A percentile compares a stretch with the other conserved stretches of the same genome.
Conservation (phyloP, 1,284 basidiomycete genomes). For the Trichosporon sp. region DNA sequence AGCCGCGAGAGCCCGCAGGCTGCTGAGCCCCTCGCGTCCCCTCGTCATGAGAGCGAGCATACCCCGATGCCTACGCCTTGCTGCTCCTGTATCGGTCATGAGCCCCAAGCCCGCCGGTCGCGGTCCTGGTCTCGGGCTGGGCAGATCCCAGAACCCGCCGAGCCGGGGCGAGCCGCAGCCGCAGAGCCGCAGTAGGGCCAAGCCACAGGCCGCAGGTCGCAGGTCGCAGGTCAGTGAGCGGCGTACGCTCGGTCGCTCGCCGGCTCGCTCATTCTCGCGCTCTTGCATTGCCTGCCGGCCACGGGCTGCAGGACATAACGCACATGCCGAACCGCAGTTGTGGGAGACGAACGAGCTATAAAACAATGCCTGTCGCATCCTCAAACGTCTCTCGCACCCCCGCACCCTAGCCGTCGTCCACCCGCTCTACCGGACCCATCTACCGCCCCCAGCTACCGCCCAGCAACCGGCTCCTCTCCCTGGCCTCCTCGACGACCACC, state of each 20-base stretch:
- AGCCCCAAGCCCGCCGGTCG: neutral
- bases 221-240: too few species aligned
- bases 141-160: neutral
- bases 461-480: too few species aligned
- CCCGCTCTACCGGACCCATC: neutral
- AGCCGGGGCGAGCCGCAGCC: neutral
- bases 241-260: neutral
- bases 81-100: neutral
- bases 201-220: neutral
- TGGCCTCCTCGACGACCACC: neutral
- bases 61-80: neutral
- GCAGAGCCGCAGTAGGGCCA: neutral
- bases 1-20: neutral
- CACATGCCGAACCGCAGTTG: neutral
- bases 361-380: neutral
- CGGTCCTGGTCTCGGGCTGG: neutral
- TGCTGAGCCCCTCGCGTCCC: neutral
- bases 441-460: too few species aligned
- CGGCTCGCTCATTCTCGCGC: too few species aligned
- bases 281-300: neutral
- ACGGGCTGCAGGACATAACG: neutral
- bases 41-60: neutral
- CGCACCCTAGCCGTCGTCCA: neutral
- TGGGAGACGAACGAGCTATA: neutral
- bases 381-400: neutral